These are phyloP conservation scores for Hypoxylon sp. DNA, from an alignment of 2,329 filamentous ascomycete genomes.

Conservation along the genomic window DNA sequence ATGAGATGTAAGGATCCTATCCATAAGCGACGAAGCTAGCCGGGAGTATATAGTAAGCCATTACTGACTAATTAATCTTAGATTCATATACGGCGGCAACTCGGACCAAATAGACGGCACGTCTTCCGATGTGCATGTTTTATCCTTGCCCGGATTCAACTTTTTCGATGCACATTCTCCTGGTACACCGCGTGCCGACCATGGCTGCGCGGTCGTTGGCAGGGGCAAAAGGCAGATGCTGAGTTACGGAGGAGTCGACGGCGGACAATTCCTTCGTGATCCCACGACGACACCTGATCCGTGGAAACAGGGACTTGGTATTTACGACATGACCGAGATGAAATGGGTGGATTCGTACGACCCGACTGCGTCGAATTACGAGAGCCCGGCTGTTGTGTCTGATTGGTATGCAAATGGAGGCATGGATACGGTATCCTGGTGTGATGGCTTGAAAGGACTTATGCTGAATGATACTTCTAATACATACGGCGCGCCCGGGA, in stretches of 20 bases:
- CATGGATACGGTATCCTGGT: slow-evolving; percentile 50
- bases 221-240: slow-evolving; percentile 59
- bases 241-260: slow-evolving; percentile 56
- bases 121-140: slow-evolving; percentile 55
- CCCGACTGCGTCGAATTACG: slow-evolving; percentile 54
- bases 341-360: slow-evolving; percentile 56
- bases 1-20: slow-evolving; percentile 54
- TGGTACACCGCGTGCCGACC: slow-evolving; percentile 51
- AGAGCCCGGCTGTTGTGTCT: slow-evolving; percentile 53
- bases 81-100: slow-evolving; percentile 58
- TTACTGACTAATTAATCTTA: slow-evolving; percentile 33
- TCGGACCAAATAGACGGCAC: slow-evolving; percentile 42
- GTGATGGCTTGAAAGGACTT: slow-evolving; percentile 46
- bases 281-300: slow-evolving; percentile 52
- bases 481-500: slow-evolving; percentile 25
- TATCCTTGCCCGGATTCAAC: slow-evolving; percentile 58
- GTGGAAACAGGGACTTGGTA: slow-evolving; percentile 57
- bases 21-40: background rate
- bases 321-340: slow-evolving; percentile 59
- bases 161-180: slow-evolving; percentile 53
- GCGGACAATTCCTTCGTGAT: slow-evolving; percentile 44
- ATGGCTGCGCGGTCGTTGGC: slow-evolving; percentile 56
- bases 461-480: slow-evolving; percentile 46
- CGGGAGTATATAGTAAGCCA: slow-evolving; percentile 4
- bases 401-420: slow-evolving; percentile 55